Conservation (phyloP, 805 yeast species). For the Crinitomyces ghanaensis region DNA sequence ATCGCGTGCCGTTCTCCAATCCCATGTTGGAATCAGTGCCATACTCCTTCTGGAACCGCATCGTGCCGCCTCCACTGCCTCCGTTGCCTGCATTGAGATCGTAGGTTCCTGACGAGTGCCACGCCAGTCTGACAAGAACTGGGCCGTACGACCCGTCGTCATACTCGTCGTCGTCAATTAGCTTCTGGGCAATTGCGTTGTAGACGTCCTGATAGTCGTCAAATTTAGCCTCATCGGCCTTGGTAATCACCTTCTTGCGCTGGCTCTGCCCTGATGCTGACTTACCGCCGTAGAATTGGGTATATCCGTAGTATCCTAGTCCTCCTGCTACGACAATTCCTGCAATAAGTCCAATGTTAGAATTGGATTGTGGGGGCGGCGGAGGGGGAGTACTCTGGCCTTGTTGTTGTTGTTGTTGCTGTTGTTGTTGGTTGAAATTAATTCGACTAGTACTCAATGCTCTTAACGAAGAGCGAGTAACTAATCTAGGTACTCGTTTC, state of each 20-base stretch:
- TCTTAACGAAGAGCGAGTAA: too few relatives aligned
- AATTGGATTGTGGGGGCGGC: conserved; percentile 7
- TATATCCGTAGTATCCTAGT: conserved; percentile 24
- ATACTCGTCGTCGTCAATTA: conserved; percentile 32
- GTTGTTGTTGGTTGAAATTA: too few relatives aligned
- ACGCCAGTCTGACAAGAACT: conserved; percentile 57
- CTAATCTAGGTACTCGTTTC: too few relatives aligned
- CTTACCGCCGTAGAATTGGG: conserved; percentile 20
- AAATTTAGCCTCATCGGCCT: conserved; percentile 20
- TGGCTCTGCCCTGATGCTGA: conserved; percentile 26
- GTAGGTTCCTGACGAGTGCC: conserved; percentile 80
- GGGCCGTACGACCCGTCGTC: conserved; percentile 70
- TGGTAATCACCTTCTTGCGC: conserved; percentile 22
- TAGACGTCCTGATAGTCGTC: conserved; percentile 65
- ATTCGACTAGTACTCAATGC: too few relatives aligned
- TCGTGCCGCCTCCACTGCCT: conserved; percentile 60
- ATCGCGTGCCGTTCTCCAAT: conserved; percentile 43
- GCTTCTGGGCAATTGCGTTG: conserved; percentile 60
- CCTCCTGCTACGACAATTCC: conserved; percentile 18
- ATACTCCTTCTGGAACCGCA: conserved; percentile 39
- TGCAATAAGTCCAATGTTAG: conserved; percentile 7
- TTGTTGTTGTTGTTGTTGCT: neutral
- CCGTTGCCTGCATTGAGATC: conserved; percentile 35
- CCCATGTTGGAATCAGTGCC: conserved; percentile 55
- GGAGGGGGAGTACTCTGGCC: conserved; percentile 5